Percentiles rank a stretch among this genome's conserved stretches.
phyloP scores from a whole-genome alignment of 1,139 yeast species.

The Kurtzmaniella quercitrusa region DNA sequence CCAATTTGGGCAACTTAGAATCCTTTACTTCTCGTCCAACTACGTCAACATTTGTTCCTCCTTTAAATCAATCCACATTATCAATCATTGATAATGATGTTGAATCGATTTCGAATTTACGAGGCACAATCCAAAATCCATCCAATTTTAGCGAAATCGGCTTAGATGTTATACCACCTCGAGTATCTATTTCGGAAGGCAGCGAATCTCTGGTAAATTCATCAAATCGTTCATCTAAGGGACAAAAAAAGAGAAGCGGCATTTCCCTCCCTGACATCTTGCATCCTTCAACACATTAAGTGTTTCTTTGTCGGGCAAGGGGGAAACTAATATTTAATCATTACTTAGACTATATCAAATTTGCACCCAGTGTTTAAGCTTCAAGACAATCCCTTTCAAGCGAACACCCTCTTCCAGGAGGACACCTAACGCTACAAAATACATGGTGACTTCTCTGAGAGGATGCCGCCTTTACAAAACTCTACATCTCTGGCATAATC shows the following conservation, averaged over 20 bases:
- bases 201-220: neutral
- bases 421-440: no score
- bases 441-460: no score
- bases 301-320: neutral
- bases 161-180: neutral
- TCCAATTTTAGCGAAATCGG: neutral
- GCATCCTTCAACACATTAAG: neutral
- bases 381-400: no score
- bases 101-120: neutral
- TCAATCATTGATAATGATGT: neutral
- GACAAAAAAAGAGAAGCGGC: neutral
- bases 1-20: neutral
- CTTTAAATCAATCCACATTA: neutral
- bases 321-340: neutral
- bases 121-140: neutral
- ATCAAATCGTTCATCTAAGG: neutral
- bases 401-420: no score
- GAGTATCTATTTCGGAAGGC: neutral
- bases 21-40: neutral
- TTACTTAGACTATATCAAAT: no score
- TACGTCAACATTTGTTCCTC: neutral
- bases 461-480: neutral
- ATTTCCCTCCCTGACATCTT: slow-evolving; percentile 1
- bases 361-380: neutral
- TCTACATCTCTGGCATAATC: neutral